A percentile compares a stretch with the other conserved stretches of the same genome.
Evolutionary conservation across 2,329 filamentous ascomycete species (phyloP).

Genomic region (Falciphora oryzae): DNA sequence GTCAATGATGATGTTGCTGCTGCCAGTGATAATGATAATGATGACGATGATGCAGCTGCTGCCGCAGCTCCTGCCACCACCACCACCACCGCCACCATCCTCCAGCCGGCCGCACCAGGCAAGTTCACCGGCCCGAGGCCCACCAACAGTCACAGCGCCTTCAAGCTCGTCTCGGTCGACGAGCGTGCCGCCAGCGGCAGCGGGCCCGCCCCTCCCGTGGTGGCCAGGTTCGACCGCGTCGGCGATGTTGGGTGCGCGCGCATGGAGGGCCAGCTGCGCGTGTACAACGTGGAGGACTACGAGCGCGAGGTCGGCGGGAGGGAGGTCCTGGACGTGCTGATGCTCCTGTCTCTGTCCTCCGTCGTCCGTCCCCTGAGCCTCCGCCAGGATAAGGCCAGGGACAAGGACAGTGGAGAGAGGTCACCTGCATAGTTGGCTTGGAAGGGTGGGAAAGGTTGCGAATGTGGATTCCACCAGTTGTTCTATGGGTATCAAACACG

Average conservation of each 20-base stretch:
- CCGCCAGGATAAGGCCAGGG: background rate
- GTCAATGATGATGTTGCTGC: background rate
- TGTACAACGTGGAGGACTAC: background rate
- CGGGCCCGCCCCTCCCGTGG: slow-evolving; percentile 55
- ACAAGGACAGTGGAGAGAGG: background rate
- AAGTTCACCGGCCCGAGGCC: background rate
- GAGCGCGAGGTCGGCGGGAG: background rate
- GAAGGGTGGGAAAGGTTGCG: background rate
- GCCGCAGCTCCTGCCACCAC: too few relatives aligned
- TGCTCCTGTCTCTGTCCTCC: slow-evolving; percentile 30
- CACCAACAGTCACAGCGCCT: slow-evolving; percentile 43
- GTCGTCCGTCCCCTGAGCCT: background rate
- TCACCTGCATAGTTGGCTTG: background rate
- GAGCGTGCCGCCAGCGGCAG: slow-evolving; percentile 58
- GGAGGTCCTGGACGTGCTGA: slow-evolving; percentile 40
- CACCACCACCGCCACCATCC: too few relatives aligned
- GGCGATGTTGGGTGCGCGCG: slow-evolving; percentile 38
- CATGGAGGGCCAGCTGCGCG: background rate
- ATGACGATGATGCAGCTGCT: background rate
- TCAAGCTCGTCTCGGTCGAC: slow-evolving; percentile 51
- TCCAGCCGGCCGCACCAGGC: too few relatives aligned
- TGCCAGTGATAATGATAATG: background rate
- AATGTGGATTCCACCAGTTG: background rate
- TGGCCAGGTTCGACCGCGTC: slow-evolving; percentile 62
- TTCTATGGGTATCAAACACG: background rate